phyloP scores from a whole-genome alignment of 177 flowering plant species.

The Viscum album region DNA sequence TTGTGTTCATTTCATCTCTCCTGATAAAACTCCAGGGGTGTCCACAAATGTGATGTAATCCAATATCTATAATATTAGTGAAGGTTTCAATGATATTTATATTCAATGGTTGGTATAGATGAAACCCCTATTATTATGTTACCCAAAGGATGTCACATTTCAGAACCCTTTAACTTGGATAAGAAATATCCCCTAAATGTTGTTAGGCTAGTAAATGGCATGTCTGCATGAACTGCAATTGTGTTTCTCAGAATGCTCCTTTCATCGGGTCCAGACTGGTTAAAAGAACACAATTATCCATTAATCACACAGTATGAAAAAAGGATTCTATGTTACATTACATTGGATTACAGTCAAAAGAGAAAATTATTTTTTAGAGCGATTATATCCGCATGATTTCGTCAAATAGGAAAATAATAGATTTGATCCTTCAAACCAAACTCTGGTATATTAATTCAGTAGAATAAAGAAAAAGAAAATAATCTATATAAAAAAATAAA shows the following conservation, averaged over 20 bases:
- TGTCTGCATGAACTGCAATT: constrained; percentile 91
- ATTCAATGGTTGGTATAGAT: neutral
- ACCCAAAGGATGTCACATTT: constrained; percentile 93
- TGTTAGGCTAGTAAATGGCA: constrained; percentile 87
- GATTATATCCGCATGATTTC: too few relatives aligned
- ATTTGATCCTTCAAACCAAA: too few relatives aligned
- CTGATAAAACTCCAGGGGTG: constrained; percentile 97
- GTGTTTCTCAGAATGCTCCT: constrained; percentile 94
- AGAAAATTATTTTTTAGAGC: too few relatives aligned
- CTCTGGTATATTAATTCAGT: too few relatives aligned
- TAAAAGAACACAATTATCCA: neutral
- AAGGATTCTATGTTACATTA: too few relatives aligned
- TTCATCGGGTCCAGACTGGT: constrained; percentile 86
- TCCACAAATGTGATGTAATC: constrained; percentile 92
- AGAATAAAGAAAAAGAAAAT: too few relatives aligned
- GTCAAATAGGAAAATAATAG: too few relatives aligned
- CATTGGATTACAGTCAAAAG: too few relatives aligned
- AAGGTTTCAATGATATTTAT: neutral
- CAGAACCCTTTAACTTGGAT: constrained; percentile 94
- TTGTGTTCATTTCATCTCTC: constrained; percentile 93
- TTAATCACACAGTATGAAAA: too few relatives aligned
- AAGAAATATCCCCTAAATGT: constrained; percentile 82
- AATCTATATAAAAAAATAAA: too few relatives aligned
- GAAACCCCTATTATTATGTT: too few relatives aligned
- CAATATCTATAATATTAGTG: constrained; percentile 44